A percentile compares a stretch with the other conserved stretches of the same genome.
phyloP scores from a whole-genome alignment of 169 alveolate genomes.

The Amoebophrya sp. region DNA sequence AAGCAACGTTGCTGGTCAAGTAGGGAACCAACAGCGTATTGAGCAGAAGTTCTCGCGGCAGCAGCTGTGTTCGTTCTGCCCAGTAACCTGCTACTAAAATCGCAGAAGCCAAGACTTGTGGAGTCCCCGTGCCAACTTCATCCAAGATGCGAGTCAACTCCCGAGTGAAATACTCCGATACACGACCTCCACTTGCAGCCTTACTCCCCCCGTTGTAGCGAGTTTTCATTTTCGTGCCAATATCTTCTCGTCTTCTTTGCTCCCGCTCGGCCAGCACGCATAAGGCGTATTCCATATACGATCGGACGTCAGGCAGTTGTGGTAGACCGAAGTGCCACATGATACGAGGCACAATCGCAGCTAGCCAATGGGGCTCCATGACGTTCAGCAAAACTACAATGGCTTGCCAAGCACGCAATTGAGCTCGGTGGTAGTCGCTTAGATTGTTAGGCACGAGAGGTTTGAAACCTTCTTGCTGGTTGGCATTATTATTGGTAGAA shows the following conservation, averaged over 20 bases:
- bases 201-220: background rate
- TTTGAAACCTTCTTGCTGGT: too few relatives aligned
- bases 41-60: background rate
- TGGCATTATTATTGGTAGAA: too few relatives aligned
- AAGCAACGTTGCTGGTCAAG: background rate
- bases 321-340: conserved; percentile 16
- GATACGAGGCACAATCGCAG: background rate
- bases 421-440: background rate
- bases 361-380: background rate
- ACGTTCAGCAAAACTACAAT: background rate
- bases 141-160: background rate
- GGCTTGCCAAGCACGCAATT: background rate
- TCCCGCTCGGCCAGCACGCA: background rate
- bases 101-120: background rate
- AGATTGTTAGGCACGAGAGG: too few relatives aligned
- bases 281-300: background rate
- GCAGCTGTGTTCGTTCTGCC: background rate
- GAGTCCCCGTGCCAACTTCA: background rate
- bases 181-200: too few relatives aligned
- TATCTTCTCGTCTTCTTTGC: background rate
- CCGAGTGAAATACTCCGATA: background rate
- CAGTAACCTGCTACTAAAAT: background rate
- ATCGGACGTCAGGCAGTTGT: conserved; percentile 11
- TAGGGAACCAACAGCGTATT: background rate
- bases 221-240: background rate